Evolutionary conservation across 148 eudicot species (phyloP), one percentile per base, ranked within the genome.

Genomic region (Fallopia convolvulus): DNA sequence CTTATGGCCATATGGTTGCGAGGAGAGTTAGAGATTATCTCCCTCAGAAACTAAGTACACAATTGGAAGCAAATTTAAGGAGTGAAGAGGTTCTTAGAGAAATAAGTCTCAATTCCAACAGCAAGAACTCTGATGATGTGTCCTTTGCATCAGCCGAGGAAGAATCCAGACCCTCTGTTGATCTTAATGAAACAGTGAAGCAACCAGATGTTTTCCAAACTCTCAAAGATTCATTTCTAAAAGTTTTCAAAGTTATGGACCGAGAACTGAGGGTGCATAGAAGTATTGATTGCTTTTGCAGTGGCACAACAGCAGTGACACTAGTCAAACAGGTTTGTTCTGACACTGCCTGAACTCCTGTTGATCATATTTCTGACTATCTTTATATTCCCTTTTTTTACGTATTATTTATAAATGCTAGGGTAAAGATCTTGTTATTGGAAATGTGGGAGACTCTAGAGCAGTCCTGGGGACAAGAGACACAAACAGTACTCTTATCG

Each of bases 271-370:
- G 89, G 82, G 86, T 83, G 80, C 82, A 87, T 78, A 72, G 91
- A 4, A 86, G 79, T 81, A 89, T 92, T 72, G 97, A 95, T 75
- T 89, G 97, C 89, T 95, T 88, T 82, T 95, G 99, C 81, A 95
- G 99, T 79, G 99, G 99, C 76, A 95, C 99, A 56, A 95, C 99
- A 60, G 99, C 99, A 9, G 98, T 95, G 78, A 90, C 97, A 44
- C 77, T 95, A 23, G 85, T 95, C 52, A 95, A 95, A 83, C 89
- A 92, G 97, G 99, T 95, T 53, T 68, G 72, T 9, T 36, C 72
- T 68, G 20, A 36, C 87, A 83, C 75, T 82, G 81, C 18, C 79
- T 92, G 76, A 88, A 87, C 83, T 30, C 55, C 11, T 73, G 46
- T 73, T 44, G 41, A 21, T 73, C 36, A 46, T 73, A n/a, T 73